Evolutionary conservation across 495 filamentous ascomycete genomes (phyloP).

Genomic region (Annulohypoxylon bovei): DNA sequence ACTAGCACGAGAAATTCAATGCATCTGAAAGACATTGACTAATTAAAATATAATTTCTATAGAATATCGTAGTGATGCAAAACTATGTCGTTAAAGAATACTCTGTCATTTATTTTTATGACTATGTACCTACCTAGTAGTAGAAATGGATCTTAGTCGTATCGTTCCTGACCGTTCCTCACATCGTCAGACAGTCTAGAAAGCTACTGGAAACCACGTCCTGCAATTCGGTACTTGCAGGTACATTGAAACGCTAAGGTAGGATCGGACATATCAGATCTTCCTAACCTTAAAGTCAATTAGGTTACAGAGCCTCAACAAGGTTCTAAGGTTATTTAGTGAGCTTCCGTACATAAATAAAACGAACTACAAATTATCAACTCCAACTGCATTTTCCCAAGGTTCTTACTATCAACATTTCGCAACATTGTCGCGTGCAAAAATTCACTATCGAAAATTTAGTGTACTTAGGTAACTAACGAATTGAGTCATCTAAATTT

Average conservation of each 20-base stretch:
- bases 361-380: background rate
- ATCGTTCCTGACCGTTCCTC: background rate
- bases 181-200: background rate
- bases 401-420: background rate
- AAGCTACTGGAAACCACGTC: background rate
- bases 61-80: background rate
- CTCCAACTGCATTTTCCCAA: background rate
- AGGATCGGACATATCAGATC: slow-evolving; percentile 10
- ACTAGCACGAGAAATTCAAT: background rate
- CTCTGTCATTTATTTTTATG: background rate
- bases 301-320: slow-evolving; percentile 21
- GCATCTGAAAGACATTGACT: background rate
- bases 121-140: too few species aligned
- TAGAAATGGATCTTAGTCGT: background rate
- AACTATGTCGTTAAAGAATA: background rate
- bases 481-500: background rate
- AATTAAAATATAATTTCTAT: background rate
- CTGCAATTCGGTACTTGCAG: background rate
- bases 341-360: background rate
- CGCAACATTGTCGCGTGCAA: background rate
- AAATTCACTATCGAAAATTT: background rate
- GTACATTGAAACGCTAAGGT: slow-evolving; percentile 15
- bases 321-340: slow-evolving; percentile 9
- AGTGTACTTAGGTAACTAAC: background rate
- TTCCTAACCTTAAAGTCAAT: slow-evolving; percentile 17